Evolutionary conservation across 1,139 yeast genomes (phyloP).

Genomic region (Eremothecium cymbalariae): DNA sequence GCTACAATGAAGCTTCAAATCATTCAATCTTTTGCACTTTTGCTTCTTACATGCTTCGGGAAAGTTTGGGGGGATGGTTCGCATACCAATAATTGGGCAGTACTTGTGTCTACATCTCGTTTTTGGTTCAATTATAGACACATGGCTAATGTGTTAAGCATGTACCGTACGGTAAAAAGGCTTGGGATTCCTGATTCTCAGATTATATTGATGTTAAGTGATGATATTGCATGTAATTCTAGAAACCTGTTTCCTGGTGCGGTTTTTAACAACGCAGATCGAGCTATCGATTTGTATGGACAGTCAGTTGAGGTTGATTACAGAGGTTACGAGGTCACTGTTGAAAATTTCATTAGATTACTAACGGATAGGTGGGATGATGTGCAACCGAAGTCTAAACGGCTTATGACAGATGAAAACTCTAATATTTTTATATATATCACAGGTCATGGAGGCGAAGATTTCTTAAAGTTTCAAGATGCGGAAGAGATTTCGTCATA

Average conservation of each 20-base stretch:
- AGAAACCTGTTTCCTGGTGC: conserved; percentile 94
- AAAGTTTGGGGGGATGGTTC: conserved; percentile 11
- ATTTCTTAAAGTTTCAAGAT: conserved; percentile 92
- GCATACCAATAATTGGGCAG: conserved; percentile 91
- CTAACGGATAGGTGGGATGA: conserved; percentile 93
- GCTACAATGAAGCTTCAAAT: conserved; percentile 4
- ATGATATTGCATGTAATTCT: conserved; percentile 95
- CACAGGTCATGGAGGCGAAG: conserved; percentile 99
- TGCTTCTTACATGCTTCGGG: conserved; percentile 2
- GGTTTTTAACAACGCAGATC: conserved; percentile 88
- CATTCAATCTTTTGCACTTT: conserved; percentile 1
- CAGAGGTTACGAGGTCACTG: conserved; percentile 96
- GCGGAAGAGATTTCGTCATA: conserved; percentile 95
- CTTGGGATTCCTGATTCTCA: conserved; percentile 97
- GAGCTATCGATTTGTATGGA: conserved; percentile 90
- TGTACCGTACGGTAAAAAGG: conserved; percentile 91
- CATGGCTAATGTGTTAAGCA: conserved; percentile 91
- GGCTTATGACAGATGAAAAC: conserved; percentile 85
- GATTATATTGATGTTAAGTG: conserved; percentile 90
- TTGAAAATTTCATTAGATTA: conserved; percentile 83
- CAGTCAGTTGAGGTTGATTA: conserved; percentile 94
- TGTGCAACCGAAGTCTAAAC: conserved; percentile 85
- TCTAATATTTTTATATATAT: conserved; percentile 88
- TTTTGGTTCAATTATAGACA: conserved; percentile 98
- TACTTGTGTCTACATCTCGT: conserved; percentile 86